Evolutionary conservation across 805 yeast genomes (phyloP), one percentile per base, ranked within the genome.

Genomic region (Sugiyamaella floridensis): DNA sequence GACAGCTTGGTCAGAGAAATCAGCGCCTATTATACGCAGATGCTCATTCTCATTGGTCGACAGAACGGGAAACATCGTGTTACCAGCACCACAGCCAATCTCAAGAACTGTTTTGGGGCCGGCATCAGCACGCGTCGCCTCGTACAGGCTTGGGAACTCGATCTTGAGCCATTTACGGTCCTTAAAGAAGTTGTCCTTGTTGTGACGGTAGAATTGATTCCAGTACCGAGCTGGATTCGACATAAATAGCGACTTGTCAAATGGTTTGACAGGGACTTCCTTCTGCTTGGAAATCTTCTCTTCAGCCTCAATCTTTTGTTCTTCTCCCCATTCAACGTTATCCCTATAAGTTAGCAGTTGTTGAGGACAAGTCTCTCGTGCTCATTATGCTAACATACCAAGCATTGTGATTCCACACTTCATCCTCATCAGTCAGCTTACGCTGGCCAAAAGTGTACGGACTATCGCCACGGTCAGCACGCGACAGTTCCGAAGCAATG

Each of bases 81-180:
- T 93, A 10, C 99, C 99, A 4, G 97, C 98, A 52, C 99, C 99
- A 71, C 99, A 93, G 2, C 99, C 99, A 46, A 93, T 85, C 68
- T 93, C 99, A 51, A 93, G 76, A 34, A 93, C 84, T 2, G 83
- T 81, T 19, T 77, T 76, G 4, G 84, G 79, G n/a, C 89, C 85
- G 6, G 83, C 76, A 58, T 83, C 85, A 20, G 79, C 77, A 56
- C 81, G 80, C 2, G 96, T 88, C 5, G 88, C 85, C 55, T 83
- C 84, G 64, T 85, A 92, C 37, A 93, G 70, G 12, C 80, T 72
- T 1, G 99, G 99, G 58, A 93, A 93, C 71, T 93, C 99, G 47
- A 92, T 85, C 65, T 87, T 89, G 55, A 93, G 75, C 99, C 99
- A 93, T 64, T 88, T 90, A 60, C 99, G 77, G 69, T 93, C 97